These are phyloP conservation scores for Gautieria morchelliformis DNA, from an alignment of 768 basidiomycete species.

Conservation along the genomic window DNA sequence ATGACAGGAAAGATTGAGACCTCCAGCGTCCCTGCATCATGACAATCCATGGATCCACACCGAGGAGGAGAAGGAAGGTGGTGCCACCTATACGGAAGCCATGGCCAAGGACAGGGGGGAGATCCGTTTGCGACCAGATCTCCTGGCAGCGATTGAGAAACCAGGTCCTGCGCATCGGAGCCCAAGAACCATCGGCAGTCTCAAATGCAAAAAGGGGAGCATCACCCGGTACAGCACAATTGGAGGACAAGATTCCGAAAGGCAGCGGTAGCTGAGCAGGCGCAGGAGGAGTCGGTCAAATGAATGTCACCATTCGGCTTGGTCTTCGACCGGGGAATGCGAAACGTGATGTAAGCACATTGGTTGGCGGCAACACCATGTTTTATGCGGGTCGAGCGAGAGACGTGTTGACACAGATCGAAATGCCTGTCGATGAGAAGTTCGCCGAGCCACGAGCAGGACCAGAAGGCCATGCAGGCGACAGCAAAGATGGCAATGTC, in stretches of 20 bases:
- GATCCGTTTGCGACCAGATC: neutral
- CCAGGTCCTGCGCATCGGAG: too few species aligned
- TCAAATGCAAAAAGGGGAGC: too few species aligned
- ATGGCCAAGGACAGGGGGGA: neutral
- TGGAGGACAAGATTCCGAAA: too few species aligned
- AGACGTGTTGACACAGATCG: neutral
- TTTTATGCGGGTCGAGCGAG: neutral
- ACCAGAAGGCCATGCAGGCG: too few species aligned
- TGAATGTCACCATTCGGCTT: too few species aligned
- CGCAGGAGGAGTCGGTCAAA: neutral
- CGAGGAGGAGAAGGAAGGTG: neutral
- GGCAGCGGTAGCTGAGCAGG: neutral
- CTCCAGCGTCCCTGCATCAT: neutral
- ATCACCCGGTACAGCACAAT: too few species aligned
- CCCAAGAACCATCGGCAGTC: too few species aligned
- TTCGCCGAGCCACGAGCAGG: too few species aligned
- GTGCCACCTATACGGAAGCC: neutral
- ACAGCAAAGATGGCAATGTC: too few species aligned
- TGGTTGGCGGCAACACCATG: neutral
- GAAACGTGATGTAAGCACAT: neutral
- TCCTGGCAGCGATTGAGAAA: neutral
- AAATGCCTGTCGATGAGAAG: slow-evolving; percentile 10
- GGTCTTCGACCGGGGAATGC: too few species aligned
- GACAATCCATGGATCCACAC: neutral
- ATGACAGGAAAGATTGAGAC: neutral